A percentile compares a stretch with the other conserved stretches of the same genome.
These are phyloP conservation scores for Terfezia claveryi DNA, from an alignment of 495 filamentous ascomycete genomes.

Conservation along the genomic window DNA sequence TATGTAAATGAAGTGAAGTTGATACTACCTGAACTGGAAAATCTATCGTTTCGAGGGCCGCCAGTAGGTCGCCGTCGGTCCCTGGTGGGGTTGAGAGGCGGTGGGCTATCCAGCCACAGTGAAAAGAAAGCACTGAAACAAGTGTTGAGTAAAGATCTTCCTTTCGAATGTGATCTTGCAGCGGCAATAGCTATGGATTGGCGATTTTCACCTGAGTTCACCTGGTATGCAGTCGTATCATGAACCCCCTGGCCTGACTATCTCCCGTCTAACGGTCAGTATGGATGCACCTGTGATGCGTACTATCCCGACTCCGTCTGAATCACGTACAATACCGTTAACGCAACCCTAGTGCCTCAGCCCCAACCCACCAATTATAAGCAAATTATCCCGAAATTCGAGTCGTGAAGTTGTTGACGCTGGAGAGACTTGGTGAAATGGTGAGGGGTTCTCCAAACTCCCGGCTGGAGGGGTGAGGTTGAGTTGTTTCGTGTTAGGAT, in stretches of 20 bases:
- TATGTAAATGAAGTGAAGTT: too few relatives aligned
- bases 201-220: background rate
- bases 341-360: background rate
- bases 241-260: background rate
- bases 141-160: background rate
- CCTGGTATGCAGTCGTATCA: background rate
- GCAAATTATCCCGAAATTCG: too few relatives aligned
- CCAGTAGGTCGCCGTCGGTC: too few relatives aligned
- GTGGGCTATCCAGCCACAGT: background rate
- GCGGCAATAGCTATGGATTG: too few relatives aligned
- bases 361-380: background rate
- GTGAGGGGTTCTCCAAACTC: background rate
- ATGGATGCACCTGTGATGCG: background rate
- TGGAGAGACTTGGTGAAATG: background rate
- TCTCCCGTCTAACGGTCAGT: background rate
- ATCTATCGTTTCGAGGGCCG: too few relatives aligned
- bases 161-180: too few relatives aligned
- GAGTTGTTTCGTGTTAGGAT: background rate
- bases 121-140: background rate
- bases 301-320: background rate
- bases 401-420: too few relatives aligned
- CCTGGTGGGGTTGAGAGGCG: background rate
- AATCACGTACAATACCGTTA: background rate
- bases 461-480: background rate
- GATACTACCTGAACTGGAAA: too few relatives aligned